Base-by-base conservation (phyloP, 129 eudicot species). In the Escallonia herrerae region DNA sequence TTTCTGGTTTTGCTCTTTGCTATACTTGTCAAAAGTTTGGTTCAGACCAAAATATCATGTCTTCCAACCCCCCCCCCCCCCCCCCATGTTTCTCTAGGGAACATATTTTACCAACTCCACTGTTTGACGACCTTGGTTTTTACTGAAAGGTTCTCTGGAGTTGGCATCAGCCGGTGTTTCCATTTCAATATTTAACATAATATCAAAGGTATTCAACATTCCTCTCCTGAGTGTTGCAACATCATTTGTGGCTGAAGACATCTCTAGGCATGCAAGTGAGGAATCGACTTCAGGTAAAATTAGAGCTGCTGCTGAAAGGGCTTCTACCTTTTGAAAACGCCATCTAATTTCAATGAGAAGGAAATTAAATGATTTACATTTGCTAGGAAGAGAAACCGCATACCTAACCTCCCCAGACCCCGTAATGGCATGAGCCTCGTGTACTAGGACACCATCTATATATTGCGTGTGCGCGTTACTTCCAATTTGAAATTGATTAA, bases 161-260 rank as follows among this genome's bases (percentile, higher is more conserved):
- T 80, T 86, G 79, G 94, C 94, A 58, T 86, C 94, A 56, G 89
- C 94, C 5, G 94, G 94, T 52, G 78, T 86, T 44, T 82, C 94
- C 41, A 82, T 82, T 57, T 86, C 94, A 52, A 86, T 86, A 14
- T 82, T 86, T 75, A 86, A 86, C 79, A 86, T 86, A 14, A 68
- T 86, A 67, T 86, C 89, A 6, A 86, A 86, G 79, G 86, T 86
- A 58, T 86, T 86, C 86, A 86, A 86, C 63, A 86, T 86, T 64
- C 94, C 94, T 40, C 78, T 86, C 11, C 94, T 86, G 43, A 86
- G 94, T 61, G 86, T 86, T 67, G 83, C 94, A 43, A 86, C 94
- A 71, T 86, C 94, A 56, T 82, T 86, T 67, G 94, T 86, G 62
- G 94, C 94, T 7, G 94, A 86, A 86, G 94, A 86, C 72, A 74